Base-by-base conservation (phyloP, 441 rosid species). In the Capsella rubella region DNA sequence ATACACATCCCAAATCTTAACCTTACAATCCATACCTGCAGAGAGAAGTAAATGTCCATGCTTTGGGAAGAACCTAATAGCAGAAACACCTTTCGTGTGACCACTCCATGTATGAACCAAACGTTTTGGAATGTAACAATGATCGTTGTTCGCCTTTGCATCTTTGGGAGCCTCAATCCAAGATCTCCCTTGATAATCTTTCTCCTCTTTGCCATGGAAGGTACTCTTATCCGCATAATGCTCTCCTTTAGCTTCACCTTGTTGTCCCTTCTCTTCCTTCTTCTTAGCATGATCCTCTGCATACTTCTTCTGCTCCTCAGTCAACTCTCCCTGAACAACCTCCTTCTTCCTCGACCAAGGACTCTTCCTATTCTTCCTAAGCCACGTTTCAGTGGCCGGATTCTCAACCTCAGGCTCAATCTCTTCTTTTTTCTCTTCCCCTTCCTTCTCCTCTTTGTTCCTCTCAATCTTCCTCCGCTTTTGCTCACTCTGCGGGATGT, bases 331-430 rank as follows among this genome's bases (percentile, higher is more conserved):
- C 66, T 87, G 97, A 73, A 90, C 66, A 2, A 86, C 97, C 71
- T 90, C 97, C 90, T 87, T 96, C 84, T 93, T 96, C 56, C 98
- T 95, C 1, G 97, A 89, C 99, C 99, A 96, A 0, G 99, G 99
- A 40, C 97, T 91, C 83, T 85, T 91, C 84, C 85, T 87, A 50
- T 93, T 93, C 90, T 82, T 89, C 83, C 76, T 70, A 79, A 93
- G 74, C 98, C 99, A 95, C 4, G 77, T 69, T 55, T 91, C 97
- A 0, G 77, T 89, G 2, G 91, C 89, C 12, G 97, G 97, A 80
- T 93, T 93, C 61, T 93, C 86, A 59, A 87, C 67, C 77, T 91
- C 95, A 9, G 49, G 86, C n/a, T 72, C 71, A 71, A 87, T 84
- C 21, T 39, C 87, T 8, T 66, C 62, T 64, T 84, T 86, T 14